Base-by-base conservation (phyloP, 805 yeast species). In the Candida nonsorbophila region DNA sequence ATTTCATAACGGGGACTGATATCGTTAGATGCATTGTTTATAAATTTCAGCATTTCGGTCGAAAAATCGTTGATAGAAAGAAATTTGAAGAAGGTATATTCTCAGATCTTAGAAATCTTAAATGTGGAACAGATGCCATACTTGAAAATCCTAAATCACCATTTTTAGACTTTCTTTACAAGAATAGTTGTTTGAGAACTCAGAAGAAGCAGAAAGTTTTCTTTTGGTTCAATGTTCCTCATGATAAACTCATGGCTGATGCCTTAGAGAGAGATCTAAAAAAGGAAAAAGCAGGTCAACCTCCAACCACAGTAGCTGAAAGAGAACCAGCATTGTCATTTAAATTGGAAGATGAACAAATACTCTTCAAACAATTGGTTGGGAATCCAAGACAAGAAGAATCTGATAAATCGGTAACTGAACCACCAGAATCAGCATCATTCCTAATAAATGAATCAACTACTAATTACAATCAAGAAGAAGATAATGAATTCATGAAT, bases 201-300 rank as follows among this genome's bases (percentile, higher is more conserved):
- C 97, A 90, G 47, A 90, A 90, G 69, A 90, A 92, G 49, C 98
- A 90, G 53, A 90, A 92, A 50, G 97, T 90, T 24, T 90, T 90
- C 52, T 86, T 82, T 55, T 92, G 97, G 97, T 87, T 84, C 53
- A 82, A 88, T 49, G 97, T 92, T 7, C 92, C 92, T 14, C 97
- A 90, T 55, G 95, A 88, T 49, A 78, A 82, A 49, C 63, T 90
- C 24, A 88, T 92, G 71, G 77, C 86, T 3, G 97, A 92, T 55
- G 97, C 97, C 1, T 59, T 92, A 25, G 97, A 88, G 52, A 69
- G 97, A 44, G 97, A 92, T 52, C 58, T 88, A 49, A 87, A 85
- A 56, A 78, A 83, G 42, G 96, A 88, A 50, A 51, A 62, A 30
- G 44, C 66, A 11, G 62, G 65, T 27, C 85, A 78, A 38, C 60